phyloP scores from a whole-genome alignment of 169 alveolate genomes.

The Babesia bigemina region DNA sequence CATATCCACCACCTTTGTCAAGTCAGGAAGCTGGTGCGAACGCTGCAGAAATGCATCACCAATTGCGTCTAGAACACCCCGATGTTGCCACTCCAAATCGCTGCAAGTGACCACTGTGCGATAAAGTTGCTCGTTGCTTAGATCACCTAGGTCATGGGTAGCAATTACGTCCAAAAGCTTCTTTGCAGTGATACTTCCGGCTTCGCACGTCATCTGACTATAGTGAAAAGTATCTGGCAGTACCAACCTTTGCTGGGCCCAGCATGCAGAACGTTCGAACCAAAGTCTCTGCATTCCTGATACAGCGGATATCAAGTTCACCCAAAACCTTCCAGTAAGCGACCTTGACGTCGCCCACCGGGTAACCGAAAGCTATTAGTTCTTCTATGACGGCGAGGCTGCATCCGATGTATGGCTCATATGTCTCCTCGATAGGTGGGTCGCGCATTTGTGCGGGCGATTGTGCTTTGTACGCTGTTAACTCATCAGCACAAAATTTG shows the following conservation, averaged over 20 bases:
- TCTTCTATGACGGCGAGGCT: conserved; percentile 9
- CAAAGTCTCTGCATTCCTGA: conserved; percentile 1
- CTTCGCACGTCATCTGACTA: neutral
- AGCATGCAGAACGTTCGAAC: conserved; percentile 8
- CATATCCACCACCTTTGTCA: conserved; percentile 1
- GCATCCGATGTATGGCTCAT: conserved; percentile 12
- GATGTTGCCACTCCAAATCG: conserved; percentile 11
- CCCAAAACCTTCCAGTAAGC: conserved; percentile 1
- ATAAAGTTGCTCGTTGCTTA: conserved; percentile 17
- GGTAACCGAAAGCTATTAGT: neutral
- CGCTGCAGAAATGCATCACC: conserved; percentile 30
- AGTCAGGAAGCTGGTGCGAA: conserved; percentile 21
- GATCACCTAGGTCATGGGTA: conserved; percentile 13
- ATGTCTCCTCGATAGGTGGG: conserved; percentile 8
- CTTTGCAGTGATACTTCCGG: neutral
- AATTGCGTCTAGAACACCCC: conserved; percentile 20
- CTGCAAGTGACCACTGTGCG: neutral
- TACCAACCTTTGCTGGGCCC: conserved; percentile 7
- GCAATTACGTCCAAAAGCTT: conserved; percentile 16
- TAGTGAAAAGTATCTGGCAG: neutral
- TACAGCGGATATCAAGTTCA: neutral
- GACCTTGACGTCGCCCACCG: neutral
- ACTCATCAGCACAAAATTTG: neutral
- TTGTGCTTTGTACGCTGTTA: neutral
- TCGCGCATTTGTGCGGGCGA: neutral